phyloP scores from a whole-genome alignment of 1,139 yeast genomes.

The Nematodospora anomalae region DNA sequence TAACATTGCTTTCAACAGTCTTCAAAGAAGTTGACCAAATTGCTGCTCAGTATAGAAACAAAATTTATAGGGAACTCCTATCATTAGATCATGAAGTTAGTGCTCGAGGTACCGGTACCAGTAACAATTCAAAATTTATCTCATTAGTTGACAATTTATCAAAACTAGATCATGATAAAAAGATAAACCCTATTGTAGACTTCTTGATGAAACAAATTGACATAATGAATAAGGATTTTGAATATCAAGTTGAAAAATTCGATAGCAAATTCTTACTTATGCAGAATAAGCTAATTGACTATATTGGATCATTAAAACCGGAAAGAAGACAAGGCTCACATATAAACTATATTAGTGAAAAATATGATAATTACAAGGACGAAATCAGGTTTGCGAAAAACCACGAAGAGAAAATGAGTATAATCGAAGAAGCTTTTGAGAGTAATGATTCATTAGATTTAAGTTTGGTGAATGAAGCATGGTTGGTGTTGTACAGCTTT shows the following conservation, averaged over 20 bases:
- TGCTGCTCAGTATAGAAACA: constrained; percentile 61
- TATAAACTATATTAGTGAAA: constrained; percentile 40
- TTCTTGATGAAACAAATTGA: constrained; percentile 39
- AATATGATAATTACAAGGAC: constrained; percentile 38
- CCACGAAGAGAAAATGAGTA: constrained; percentile 27
- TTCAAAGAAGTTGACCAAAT: constrained; percentile 70
- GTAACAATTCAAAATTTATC: constrained; percentile 30
- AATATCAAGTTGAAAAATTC: constrained; percentile 37
- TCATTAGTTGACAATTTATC: constrained; percentile 43
- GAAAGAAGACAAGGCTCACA: constrained; percentile 39
- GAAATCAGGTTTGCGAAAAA: constrained; percentile 32
- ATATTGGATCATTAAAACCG: constrained; percentile 34
- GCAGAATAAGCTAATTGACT: constrained; percentile 41
- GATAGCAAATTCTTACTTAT: constrained; percentile 36
- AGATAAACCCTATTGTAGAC: constrained; percentile 35
- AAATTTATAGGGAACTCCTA: constrained; percentile 59
- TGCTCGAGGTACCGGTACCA: constrained; percentile 11
- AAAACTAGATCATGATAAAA: constrained; percentile 26
- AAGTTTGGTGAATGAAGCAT: constrained; percentile 45
- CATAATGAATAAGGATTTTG: constrained; percentile 35
- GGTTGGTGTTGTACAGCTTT: constrained; percentile 44
- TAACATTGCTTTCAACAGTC: constrained; percentile 42
- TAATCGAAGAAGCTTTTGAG: constrained; percentile 37
- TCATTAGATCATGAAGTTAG: constrained; percentile 39
- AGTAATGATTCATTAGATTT: constrained; percentile 44